These are phyloP conservation scores for Acer campestre DNA, from an alignment of 345 rosid species.

Conservation along the genomic window DNA sequence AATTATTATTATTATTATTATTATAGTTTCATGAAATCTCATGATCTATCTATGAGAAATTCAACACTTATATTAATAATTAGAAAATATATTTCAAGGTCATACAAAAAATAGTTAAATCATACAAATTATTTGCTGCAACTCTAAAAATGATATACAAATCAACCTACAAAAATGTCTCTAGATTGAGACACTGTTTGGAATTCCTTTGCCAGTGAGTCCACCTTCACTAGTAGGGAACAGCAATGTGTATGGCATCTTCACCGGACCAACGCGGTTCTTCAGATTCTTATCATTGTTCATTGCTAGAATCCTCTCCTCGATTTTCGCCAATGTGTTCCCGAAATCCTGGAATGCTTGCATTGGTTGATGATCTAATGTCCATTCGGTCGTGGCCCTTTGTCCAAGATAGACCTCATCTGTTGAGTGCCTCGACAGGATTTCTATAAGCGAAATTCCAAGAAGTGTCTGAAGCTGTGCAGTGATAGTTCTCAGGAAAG, in stretches of 20 bases:
- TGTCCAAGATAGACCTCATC: slow-evolving; percentile 69
- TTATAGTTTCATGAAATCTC: too few species aligned
- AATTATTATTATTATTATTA: too few species aligned
- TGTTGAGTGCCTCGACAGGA: slow-evolving; percentile 55
- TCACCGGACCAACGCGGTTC: slow-evolving; percentile 59
- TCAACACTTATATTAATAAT: background rate
- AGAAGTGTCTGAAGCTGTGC: slow-evolving; percentile 47
- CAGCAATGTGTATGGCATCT: slow-evolving; percentile 50
- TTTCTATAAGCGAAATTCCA: slow-evolving; percentile 55
- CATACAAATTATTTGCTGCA: background rate
- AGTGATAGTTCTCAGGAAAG: slow-evolving; percentile 48
- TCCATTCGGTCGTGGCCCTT: slow-evolving; percentile 57
- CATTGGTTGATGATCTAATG: slow-evolving; percentile 40
- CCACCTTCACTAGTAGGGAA: slow-evolving; percentile 56
- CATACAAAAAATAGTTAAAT: background rate
- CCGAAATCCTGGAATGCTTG: slow-evolving; percentile 50
- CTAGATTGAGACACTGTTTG: slow-evolving; percentile 65
- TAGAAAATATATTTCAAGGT: background rate
- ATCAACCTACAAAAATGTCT: too few species aligned
- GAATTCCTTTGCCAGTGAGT: slow-evolving; percentile 58
- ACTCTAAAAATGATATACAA: background rate
- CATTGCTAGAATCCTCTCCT: slow-evolving; percentile 39
- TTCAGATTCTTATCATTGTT: slow-evolving; percentile 39
- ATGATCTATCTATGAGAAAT: background rate
- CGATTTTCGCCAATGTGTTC: slow-evolving; percentile 43